Conservation (phyloP, 2,329 filamentous ascomycete species). For the Penicillium sp. region DNA sequence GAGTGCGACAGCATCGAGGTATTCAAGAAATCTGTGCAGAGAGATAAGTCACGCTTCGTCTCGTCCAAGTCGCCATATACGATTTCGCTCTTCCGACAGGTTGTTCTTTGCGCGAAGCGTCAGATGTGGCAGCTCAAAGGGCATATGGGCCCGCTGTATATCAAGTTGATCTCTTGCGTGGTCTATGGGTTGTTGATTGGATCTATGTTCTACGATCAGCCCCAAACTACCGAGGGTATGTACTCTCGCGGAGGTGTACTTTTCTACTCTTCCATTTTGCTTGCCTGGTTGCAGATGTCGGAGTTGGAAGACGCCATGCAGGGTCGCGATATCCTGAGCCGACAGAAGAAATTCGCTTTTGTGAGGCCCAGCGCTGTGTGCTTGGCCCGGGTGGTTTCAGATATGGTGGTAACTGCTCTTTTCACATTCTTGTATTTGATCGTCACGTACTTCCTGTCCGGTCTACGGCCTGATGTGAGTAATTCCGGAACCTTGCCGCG, state of each 20-base stretch:
- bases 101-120: slow-evolving; percentile 57
- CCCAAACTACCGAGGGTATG: slow-evolving; percentile 54
- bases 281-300: slow-evolving; percentile 66
- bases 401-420: slow-evolving; percentile 54
- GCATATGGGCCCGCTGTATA: slow-evolving; percentile 67
- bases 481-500: neutral
- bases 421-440: slow-evolving; percentile 57
- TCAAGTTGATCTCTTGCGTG: slow-evolving; percentile 71
- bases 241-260: slow-evolving; percentile 59
- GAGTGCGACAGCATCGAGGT: slow-evolving; percentile 30
- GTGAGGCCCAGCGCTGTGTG: slow-evolving; percentile 61
- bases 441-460: slow-evolving; percentile 62
- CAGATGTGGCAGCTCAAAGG: slow-evolving; percentile 74
- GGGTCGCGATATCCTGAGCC: slow-evolving; percentile 64
- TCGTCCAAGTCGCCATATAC: slow-evolving; percentile 69
- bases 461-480: slow-evolving; percentile 29
- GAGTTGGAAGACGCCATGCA: slow-evolving; percentile 74
- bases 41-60: slow-evolving; percentile 52
- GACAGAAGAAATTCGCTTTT: slow-evolving; percentile 63
- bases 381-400: slow-evolving; percentile 56
- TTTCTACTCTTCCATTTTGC: slow-evolving; percentile 62
- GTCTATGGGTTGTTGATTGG: slow-evolving; percentile 69
- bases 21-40: slow-evolving; percentile 61
- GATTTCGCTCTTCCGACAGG: slow-evolving; percentile 67
- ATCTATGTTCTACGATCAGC: slow-evolving; percentile 67